Evolutionary conservation across 305 asterid genomes (phyloP).

Genomic region (Fraxinus xanthoxyloides): DNA sequence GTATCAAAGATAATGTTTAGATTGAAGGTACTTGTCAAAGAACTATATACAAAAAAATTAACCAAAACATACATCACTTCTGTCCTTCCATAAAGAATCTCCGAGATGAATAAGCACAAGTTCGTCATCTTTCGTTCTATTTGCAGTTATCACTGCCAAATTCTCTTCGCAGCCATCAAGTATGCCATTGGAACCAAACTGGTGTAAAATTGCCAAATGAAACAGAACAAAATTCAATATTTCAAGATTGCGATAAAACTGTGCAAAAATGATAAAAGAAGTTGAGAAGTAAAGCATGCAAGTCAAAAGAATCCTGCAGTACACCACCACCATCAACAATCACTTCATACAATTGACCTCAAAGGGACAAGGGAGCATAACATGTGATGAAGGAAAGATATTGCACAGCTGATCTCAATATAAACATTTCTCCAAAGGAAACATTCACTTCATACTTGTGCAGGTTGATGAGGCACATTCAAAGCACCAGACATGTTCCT

Average conservation of each 20-base stretch:
- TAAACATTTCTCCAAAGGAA: conserved; percentile 1
- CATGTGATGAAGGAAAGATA: neutral
- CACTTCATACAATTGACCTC: neutral
- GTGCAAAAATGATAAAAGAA: conserved; percentile 7
- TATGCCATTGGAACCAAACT: conserved; percentile 71
- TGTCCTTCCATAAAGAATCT: conserved; percentile 93
- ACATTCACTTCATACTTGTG: conserved; percentile 47
- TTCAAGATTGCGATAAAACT: conserved; percentile 1
- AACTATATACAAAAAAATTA: conserved; percentile 11
- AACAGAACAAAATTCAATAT: conserved; percentile 16
- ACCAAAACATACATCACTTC: conserved; percentile 71
- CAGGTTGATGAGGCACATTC: conserved; percentile 49
- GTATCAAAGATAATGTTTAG: conserved; percentile 11
- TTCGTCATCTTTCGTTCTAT: conserved; percentile 92
- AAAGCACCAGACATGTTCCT: conserved; percentile 39
- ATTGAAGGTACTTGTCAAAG: conserved; percentile 10
- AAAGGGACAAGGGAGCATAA: conserved; percentile 14
- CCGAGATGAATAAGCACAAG: conserved; percentile 96
- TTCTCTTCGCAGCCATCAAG: conserved; percentile 97
- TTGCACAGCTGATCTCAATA: neutral
- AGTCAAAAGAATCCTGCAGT: neutral
- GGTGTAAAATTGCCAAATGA: conserved; percentile 15
- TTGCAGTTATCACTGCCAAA: conserved; percentile 93
- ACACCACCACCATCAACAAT: neutral
- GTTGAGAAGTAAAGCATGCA: neutral